Evolutionary conservation across 192 early-diverging fungal genomes (phyloP).

Genomic region (Podochytrium sp.): DNA sequence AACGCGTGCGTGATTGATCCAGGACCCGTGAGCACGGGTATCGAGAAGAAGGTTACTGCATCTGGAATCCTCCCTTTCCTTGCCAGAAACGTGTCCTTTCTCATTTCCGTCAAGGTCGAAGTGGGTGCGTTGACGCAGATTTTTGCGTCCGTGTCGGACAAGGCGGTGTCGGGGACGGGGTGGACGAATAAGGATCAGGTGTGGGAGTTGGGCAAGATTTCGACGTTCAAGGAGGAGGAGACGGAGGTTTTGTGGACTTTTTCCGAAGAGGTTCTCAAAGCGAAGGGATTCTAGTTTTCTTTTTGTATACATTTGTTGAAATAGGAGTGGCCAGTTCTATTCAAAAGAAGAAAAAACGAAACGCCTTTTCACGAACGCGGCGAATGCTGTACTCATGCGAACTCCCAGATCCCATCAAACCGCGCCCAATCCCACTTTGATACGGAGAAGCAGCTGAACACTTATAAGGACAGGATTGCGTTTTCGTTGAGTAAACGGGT

Average conservation of each 20-base stretch:
- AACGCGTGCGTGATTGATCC: constrained; percentile 16
- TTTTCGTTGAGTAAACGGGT: too few species aligned
- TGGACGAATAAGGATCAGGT: constrained; percentile 12
- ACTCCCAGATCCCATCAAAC: too few species aligned
- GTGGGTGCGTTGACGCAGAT: constrained; percentile 9
- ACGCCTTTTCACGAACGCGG: too few species aligned
- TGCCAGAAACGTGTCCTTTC: neutral
- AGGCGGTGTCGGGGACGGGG: neutral
- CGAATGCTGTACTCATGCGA: too few species aligned
- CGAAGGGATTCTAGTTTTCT: constrained; percentile 16
- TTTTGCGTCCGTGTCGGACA: neutral
- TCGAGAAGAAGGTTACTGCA: constrained; percentile 1
- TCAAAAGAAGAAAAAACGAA: too few species aligned
- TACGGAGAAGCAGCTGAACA: too few species aligned
- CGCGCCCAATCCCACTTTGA: too few species aligned
- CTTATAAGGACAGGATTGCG: too few species aligned
- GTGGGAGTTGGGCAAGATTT: constrained; percentile 2
- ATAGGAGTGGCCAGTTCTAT: too few species aligned
- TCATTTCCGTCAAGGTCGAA: neutral
- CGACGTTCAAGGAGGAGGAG: neutral
- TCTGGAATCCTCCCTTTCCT: constrained; percentile 5
- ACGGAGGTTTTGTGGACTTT: constrained; percentile 10
- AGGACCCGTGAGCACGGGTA: constrained; percentile 6
- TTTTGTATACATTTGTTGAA: neutral
- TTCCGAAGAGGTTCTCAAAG: constrained; percentile 19